Base-by-base conservation (phyloP, 1,284 basidiomycete species). In the Gastroboletus turbinatus region DNA sequence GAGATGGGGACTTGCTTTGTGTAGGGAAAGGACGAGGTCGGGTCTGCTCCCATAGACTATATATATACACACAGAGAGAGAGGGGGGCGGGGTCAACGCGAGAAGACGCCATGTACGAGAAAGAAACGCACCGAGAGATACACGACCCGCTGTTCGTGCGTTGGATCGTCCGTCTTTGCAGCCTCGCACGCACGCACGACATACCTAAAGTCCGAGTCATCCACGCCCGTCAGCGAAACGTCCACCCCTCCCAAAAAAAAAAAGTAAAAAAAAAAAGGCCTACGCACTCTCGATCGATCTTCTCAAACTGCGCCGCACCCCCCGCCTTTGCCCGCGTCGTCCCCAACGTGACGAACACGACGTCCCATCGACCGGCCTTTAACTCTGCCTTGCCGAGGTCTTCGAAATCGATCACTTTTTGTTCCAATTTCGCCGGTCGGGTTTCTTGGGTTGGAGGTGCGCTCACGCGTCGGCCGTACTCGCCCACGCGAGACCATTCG, bases 201-300 rank as follows among this genome's bases (percentile, higher is more conserved):
- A 66, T 90, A 91, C 65, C 87, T 88, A 17, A n/a, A n/a, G n/a
- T n/a, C n/a, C 16, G 36, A n/a, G 17, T 8, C 10, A 36, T 16
- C 36, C 25, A 39, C 2, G 2, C 10, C 1, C 6, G 14, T 55
- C 39, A 53, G 52, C 27, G 4, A 23, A 23, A 23, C 19, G 19
- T 14, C 9, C 23, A 5, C 23, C 16, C 36, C 19, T 6, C 38
- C 13, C 4, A 42, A 25, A 10, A 11, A 23, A n/a, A n/a, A n/a
- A n/a, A n/a, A n/a, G n/a, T n/a, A n/a, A n/a, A n/a, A n/a, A n/a
- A 6, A 27, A 21, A 2, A 5, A 4, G 21, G 14, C 0, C 2
- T 1, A 71, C 82, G 55, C 57, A 87, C 86, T 87, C 86, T 66
- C 85, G 75, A 64, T 92, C 90, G 60, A 92, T 90, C 71, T 81